These are phyloP conservation scores for Pseudomassariella vexata DNA, from an alignment of 2,329 filamentous ascomycete genomes.

Conservation along the genomic window DNA sequence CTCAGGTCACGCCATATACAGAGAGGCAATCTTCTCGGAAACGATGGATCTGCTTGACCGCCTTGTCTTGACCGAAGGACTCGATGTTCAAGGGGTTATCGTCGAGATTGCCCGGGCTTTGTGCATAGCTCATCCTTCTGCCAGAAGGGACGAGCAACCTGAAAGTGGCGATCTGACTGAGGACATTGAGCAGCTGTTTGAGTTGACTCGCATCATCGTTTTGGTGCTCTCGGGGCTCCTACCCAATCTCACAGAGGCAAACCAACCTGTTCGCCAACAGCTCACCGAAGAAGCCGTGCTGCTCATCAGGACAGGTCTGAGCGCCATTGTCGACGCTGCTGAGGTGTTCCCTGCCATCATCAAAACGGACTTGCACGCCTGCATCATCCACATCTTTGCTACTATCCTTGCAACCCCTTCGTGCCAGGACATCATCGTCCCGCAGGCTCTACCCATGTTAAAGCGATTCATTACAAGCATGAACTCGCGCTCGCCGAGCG, in stretches of 20 bases:
- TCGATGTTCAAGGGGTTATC: slow-evolving; percentile 85
- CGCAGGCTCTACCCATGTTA: slow-evolving; percentile 83
- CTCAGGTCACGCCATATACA: slow-evolving; percentile 92
- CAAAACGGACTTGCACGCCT: slow-evolving; percentile 91
- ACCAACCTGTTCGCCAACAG: slow-evolving; percentile 62
- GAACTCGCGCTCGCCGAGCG: slow-evolving; percentile 31
- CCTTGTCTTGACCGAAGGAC: slow-evolving; percentile 82
- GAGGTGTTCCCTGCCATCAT: slow-evolving; percentile 96
- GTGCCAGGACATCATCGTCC: slow-evolving; percentile 84
- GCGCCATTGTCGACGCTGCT: slow-evolving; percentile 87
- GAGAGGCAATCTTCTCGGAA: slow-evolving; percentile 92
- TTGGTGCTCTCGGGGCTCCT: slow-evolving; percentile 83
- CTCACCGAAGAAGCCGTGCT: slow-evolving; percentile 83
- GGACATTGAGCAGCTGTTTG: slow-evolving; percentile 96
- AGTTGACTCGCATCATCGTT: slow-evolving; percentile 93
- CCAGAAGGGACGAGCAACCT: slow-evolving; percentile 59
- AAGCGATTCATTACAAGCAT: slow-evolving; percentile 84
- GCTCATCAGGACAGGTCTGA: slow-evolving; percentile 73
- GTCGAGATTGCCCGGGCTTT: slow-evolving; percentile 89
- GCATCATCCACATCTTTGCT: slow-evolving; percentile 93
- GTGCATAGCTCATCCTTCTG: slow-evolving; percentile 86
- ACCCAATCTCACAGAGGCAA: slow-evolving; percentile 70
- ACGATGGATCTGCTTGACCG: slow-evolving; percentile 94
- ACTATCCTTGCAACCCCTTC: slow-evolving; percentile 82
- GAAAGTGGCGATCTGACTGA: slow-evolving; percentile 81